Evolutionary conservation across 768 basidiomycete genomes (phyloP).

Genomic region (Ephemerocybe angulata): DNA sequence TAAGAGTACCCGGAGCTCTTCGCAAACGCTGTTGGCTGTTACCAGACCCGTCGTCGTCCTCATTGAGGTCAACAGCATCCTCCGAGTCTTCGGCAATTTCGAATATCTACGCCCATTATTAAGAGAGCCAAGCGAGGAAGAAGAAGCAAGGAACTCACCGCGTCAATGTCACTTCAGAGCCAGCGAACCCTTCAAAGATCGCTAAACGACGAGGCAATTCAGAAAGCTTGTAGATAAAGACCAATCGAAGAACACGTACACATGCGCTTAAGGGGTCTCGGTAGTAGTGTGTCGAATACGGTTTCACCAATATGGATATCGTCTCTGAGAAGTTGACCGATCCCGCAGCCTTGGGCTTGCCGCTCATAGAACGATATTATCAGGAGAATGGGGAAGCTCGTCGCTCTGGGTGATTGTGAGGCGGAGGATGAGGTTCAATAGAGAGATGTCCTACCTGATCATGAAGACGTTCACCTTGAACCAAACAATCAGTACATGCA

Average conservation of each 20-base stretch:
- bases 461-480: constrained; percentile 79
- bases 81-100: constrained; percentile 70
- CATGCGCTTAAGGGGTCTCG: constrained; percentile 68
- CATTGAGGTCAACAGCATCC: constrained; percentile 53
- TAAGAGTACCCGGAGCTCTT: background rate
- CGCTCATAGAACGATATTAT: constrained; percentile 83
- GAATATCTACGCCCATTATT: constrained; percentile 55
- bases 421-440: background rate
- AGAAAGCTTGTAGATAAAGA: background rate
- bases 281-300: constrained; percentile 69
- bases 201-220: constrained; percentile 52
- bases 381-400: constrained; percentile 82
- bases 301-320: constrained; percentile 63
- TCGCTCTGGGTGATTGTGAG: constrained; percentile 42
- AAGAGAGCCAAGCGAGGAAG: background rate
- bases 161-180: constrained; percentile 70
- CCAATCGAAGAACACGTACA: constrained; percentile 39
- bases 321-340: constrained; percentile 73
- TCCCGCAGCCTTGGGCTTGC: constrained; percentile 65
- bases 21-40: constrained; percentile 12
- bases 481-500: constrained; percentile 1
- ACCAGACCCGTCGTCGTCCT: constrained; percentile 26
- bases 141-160: constrained; percentile 39
- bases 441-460: constrained; percentile 54
- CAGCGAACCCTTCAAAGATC: constrained; percentile 76